A percentile compares a stretch with the other conserved stretches of the same genome.
Evolutionary conservation across 2,329 filamentous ascomycete genomes (phyloP).

Genomic region (Trichophyton rubrum): DNA sequence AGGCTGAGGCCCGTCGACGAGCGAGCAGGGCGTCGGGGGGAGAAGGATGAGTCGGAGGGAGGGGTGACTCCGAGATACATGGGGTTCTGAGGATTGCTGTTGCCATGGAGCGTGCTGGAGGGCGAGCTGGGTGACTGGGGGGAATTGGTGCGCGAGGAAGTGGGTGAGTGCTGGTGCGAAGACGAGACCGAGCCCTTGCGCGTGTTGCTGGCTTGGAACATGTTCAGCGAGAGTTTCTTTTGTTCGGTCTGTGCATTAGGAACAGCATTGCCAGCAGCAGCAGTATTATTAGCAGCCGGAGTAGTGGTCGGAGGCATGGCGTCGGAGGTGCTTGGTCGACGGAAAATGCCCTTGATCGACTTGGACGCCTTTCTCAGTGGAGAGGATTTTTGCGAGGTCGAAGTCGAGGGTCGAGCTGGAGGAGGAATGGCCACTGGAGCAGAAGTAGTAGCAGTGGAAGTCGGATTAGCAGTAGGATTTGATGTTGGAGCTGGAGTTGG

Average conservation of each 20-base stretch:
- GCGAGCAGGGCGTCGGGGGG: slow-evolving; percentile 11
- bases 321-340: slow-evolving; percentile 7
- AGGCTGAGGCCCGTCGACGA: slow-evolving; percentile 18
- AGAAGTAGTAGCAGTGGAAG: background rate
- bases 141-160: slow-evolving; percentile 25
- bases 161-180: slow-evolving; percentile 25
- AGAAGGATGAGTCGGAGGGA: slow-evolving; percentile 6
- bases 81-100: slow-evolving; percentile 5
- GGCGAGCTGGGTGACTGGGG: slow-evolving; percentile 25
- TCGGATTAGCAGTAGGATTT: background rate
- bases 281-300: too few relatives aligned
- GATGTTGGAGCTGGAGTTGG: too few relatives aligned
- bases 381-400: slow-evolving; percentile 7
- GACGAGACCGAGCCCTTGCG: slow-evolving; percentile 26
- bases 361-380: slow-evolving; percentile 14
- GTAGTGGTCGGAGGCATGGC: background rate
- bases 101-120: slow-evolving; percentile 19
- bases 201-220: slow-evolving; percentile 6
- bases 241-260: background rate
- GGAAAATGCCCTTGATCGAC: slow-evolving; percentile 18
- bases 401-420: background rate
- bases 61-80: slow-evolving; percentile 8
- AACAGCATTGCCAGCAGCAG: too few relatives aligned
- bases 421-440: background rate
- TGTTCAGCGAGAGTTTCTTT: background rate